Conservation (phyloP, 75 land plant genomes). For the Pinus taeda region DNA sequence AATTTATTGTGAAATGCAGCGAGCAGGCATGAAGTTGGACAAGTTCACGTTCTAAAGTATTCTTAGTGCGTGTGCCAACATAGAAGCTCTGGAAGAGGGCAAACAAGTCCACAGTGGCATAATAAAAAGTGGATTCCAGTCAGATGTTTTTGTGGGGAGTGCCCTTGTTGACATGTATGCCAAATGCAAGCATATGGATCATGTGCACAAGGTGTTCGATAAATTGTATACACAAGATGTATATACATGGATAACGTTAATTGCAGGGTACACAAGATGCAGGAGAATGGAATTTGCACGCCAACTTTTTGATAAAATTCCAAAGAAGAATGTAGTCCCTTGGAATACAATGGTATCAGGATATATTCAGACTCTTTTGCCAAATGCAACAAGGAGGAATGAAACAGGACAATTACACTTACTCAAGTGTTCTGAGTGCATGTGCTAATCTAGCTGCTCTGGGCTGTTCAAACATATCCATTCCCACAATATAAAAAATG, state of each 20-base stretch:
- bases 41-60: slow-evolving; percentile 22
- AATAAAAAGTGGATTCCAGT: slow-evolving; percentile 18
- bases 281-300: slow-evolving; percentile 33
- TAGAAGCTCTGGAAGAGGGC: slow-evolving; percentile 13
- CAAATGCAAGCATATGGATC: slow-evolving; percentile 20
- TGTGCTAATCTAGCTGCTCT: slow-evolving; percentile 45
- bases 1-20: slow-evolving; percentile 17
- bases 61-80: slow-evolving; percentile 22
- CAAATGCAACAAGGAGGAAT: slow-evolving; percentile 33
- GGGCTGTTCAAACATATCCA: slow-evolving; percentile 44
- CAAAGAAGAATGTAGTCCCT: slow-evolving; percentile 34
- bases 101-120: slow-evolving; percentile 18
- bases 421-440: slow-evolving; percentile 46
- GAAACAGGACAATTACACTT: slow-evolving; percentile 37
- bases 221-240: slow-evolving; percentile 20
- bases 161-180: slow-evolving; percentile 36
- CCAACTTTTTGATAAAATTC: slow-evolving; percentile 33
- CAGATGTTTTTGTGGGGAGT: slow-evolving; percentile 29
- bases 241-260: slow-evolving; percentile 30
- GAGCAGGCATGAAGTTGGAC: slow-evolving; percentile 19
- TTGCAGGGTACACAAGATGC: slow-evolving; percentile 15
- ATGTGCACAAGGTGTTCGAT: slow-evolving; percentile 23
- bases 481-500: slow-evolving; percentile 31
- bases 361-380: slow-evolving; percentile 34
- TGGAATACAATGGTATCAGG: slow-evolving; percentile 68